Conservation (phyloP, 179 eudicot genomes). For the Spergularia azorica region DNA sequence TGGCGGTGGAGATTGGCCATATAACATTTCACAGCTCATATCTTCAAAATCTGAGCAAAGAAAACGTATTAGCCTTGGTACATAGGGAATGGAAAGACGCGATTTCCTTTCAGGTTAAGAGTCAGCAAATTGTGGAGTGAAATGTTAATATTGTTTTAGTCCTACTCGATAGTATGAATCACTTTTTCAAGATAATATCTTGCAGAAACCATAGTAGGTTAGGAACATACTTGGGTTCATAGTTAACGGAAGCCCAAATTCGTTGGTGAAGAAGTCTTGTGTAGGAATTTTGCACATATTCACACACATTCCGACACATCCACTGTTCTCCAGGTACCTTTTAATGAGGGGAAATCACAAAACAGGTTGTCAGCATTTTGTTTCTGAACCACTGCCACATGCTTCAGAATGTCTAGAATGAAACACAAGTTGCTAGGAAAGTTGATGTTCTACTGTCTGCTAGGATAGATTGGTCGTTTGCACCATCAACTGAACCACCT, state of each 20-base stretch:
- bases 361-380: background rate
- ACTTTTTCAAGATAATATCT: too few species aligned
- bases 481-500: background rate
- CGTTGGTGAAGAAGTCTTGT: conserved; percentile 96
- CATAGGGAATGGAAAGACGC: background rate
- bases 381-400: background rate
- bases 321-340: conserved; percentile 95
- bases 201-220: background rate
- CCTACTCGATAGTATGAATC: too few species aligned
- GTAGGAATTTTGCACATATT: conserved; percentile 99
- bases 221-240: conserved; percentile 82
- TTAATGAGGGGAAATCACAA: conserved; percentile 17
- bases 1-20: conserved; percentile 87
- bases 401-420: background rate
- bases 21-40: conserved; percentile 96
- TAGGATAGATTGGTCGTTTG: too few species aligned
- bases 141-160: too few species aligned
- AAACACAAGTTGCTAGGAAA: background rate
- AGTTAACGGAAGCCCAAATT: conserved; percentile 92
- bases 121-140: background rate
- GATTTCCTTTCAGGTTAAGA: background rate
- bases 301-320: conserved; percentile 94
- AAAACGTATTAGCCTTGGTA: background rate
- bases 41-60: conserved; percentile 81
- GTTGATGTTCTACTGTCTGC: too few species aligned